Evolutionary conservation across 768 basidiomycete genomes (phyloP).

Genomic region (Boletus eberwhitei): DNA sequence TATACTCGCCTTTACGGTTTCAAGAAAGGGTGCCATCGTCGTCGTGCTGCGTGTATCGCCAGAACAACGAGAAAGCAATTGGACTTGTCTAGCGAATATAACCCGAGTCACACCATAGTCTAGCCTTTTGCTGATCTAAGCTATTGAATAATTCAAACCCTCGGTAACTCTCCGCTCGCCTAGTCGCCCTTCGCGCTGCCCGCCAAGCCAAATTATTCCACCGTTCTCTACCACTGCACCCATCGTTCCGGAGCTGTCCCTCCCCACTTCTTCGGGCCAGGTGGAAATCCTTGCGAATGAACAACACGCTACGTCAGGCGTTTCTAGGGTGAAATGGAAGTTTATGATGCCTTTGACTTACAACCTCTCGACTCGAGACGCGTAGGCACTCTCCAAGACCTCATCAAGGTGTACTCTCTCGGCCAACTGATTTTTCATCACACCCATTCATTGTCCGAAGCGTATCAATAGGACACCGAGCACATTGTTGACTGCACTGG

Average conservation of each 20-base stretch:
- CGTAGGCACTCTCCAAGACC: slow-evolving; percentile 83
- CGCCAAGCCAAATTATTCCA: slow-evolving; percentile 23
- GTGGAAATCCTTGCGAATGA: slow-evolving; percentile 80
- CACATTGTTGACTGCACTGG: slow-evolving; percentile 95
- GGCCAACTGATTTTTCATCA: neutral
- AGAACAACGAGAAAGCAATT: neutral
- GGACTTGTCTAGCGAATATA: no score
- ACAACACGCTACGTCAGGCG: slow-evolving; percentile 94
- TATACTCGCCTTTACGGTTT: slow-evolving; percentile 57
- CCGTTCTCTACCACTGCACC: slow-evolving; percentile 54
- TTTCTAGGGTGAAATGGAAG: slow-evolving; percentile 88
- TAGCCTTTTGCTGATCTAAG: slow-evolving; percentile 6
- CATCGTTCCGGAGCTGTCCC: slow-evolving; percentile 57
- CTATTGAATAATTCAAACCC: no score
- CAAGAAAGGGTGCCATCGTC: slow-evolving; percentile 72
- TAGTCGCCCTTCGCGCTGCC: slow-evolving; percentile 18
- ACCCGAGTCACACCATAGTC: no score
- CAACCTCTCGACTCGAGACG: slow-evolving; percentile 80
- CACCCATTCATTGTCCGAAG: neutral
- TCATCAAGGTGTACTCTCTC: slow-evolving; percentile 83
- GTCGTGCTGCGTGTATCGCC: slow-evolving; percentile 4
- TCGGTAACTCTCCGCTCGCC: no score
- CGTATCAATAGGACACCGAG: slow-evolving; percentile 55
- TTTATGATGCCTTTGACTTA: slow-evolving; percentile 86
- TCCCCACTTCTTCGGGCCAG: slow-evolving; percentile 67